These are phyloP conservation scores for Eustoma russellianum DNA, from an alignment of 257 asterid genomes.

Conservation along the genomic window DNA sequence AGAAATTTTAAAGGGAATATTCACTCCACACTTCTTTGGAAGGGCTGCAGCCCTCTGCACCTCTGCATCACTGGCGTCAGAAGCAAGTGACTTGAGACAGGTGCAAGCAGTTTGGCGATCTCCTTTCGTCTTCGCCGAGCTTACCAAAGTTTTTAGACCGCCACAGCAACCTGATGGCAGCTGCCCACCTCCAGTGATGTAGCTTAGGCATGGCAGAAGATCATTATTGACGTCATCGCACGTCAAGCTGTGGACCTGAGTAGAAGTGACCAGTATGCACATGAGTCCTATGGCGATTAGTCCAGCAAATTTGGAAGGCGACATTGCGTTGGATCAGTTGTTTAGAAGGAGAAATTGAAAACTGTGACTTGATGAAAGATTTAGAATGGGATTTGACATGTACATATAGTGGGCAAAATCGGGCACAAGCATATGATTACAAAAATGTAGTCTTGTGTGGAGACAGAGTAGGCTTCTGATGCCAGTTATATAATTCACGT, in stretches of 20 bases:
- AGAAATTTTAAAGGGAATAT: slow-evolving; percentile 4
- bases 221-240: background rate
- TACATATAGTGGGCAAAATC: background rate
- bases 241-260: background rate
- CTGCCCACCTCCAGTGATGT: background rate
- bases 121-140: background rate
- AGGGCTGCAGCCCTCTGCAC: slow-evolving; percentile 6
- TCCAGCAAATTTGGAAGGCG: background rate
- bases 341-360: background rate
- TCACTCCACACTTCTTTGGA: slow-evolving; percentile 10
- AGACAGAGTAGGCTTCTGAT: too few relatives aligned
- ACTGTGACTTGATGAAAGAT: background rate
- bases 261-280: background rate
- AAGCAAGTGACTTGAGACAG: slow-evolving; percentile 8
- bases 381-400: background rate
- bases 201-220: slow-evolving; percentile 10
- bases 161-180: slow-evolving; percentile 4
- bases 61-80: background rate
- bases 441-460: too few relatives aligned
- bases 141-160: slow-evolving; percentile 5
- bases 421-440: too few relatives aligned
- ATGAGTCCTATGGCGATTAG: background rate
- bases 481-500: too few relatives aligned
- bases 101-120: slow-evolving; percentile 11
- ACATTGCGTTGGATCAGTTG: background rate